Base-by-base conservation (phyloP, 768 basidiomycete genomes). In the Tulasnella sp. region DNA sequence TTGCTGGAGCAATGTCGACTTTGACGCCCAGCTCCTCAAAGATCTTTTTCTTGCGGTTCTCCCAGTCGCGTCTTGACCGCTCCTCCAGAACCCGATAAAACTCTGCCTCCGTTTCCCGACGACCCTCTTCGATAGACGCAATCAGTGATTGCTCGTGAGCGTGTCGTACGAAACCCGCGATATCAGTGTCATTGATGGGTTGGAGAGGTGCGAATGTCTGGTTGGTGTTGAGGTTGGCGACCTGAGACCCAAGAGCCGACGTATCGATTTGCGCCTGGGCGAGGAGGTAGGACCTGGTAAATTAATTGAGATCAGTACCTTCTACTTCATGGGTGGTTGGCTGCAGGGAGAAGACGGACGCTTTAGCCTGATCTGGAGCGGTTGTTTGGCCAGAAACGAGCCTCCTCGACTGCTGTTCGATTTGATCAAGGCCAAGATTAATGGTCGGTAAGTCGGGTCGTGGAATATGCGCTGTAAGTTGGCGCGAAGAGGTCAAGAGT, bases 261-360 rank as follows among this genome's bases (percentile, higher is more conserved):
- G 93, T 93, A 83, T 99, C 96, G 78, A 99, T 92, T 77, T 94
- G 93, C 0, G 94, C 95, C 79, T 95, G 93, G 1, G 97, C 96
- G 36, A 99, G 89, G 0, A 99, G 86, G 82, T 96, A 97, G 81
- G 93, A 94, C 9, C 94, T 95, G 77, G 36, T 19, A 40, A n/a
- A 25, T 31, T 38, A 42, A 38, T 19, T n/a, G 12, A 45, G 22
- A 79, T 39, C 37, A 39, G 39, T 72, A 39, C 38, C 25, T n/a
- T 71, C 31, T 74, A 79, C 64, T 80, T 64, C n/a, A 25, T 29
- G 17, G 36, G 22, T 14, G 7, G 45, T n/a, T n/a, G 37, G 45
- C 15, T 14, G 34, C 52, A 76, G 52, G 71, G 69, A 45, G 29
- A n/a, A 25, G 11, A 83, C 91, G 78, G 82, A 92, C 93, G 91